These are phyloP conservation scores for Oryza longistaminata DNA, from an alignment of 176 grass and related monocot genomes.

Conservation along the genomic window DNA sequence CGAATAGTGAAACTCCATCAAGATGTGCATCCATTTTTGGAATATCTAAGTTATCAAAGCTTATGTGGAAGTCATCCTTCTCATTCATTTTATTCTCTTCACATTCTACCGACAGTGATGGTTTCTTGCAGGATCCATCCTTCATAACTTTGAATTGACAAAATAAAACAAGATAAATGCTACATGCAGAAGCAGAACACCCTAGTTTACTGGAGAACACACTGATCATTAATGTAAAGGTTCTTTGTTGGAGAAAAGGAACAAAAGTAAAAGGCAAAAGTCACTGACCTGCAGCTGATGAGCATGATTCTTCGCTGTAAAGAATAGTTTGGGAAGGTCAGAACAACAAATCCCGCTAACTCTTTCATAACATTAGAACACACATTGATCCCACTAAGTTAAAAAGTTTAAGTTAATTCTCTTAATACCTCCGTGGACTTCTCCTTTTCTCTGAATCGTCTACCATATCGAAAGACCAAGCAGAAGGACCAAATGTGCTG, in stretches of 20 bases:
- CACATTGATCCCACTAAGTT: constrained; percentile 20
- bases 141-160: constrained; percentile 37
- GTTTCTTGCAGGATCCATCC: constrained; percentile 36
- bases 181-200: constrained; percentile 21
- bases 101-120: constrained; percentile 32
- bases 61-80: constrained; percentile 44
- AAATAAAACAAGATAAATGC: constrained; percentile 17
- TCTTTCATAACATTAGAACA: constrained; percentile 18
- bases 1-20: constrained; percentile 35
- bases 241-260: constrained; percentile 21
- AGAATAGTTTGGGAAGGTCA: constrained; percentile 39
- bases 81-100: constrained; percentile 35
- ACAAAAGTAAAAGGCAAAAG: constrained; percentile 8
- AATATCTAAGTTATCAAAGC: constrained; percentile 44
- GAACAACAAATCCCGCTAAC: constrained; percentile 6
- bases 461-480: constrained; percentile 36
- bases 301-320: constrained; percentile 61
- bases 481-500: constrained; percentile 37
- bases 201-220: constrained; percentile 8
- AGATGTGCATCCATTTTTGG: constrained; percentile 39
- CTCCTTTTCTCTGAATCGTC: constrained; percentile 52
- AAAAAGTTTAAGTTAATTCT: constrained; percentile 11
- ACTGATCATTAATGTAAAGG: constrained; percentile 19
- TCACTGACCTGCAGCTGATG: constrained; percentile 51
- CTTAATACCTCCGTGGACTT: constrained; percentile 48